Evolutionary conservation across 805 yeast genomes (phyloP).

Genomic region (Hanseniaspora nectarophila): DNA sequence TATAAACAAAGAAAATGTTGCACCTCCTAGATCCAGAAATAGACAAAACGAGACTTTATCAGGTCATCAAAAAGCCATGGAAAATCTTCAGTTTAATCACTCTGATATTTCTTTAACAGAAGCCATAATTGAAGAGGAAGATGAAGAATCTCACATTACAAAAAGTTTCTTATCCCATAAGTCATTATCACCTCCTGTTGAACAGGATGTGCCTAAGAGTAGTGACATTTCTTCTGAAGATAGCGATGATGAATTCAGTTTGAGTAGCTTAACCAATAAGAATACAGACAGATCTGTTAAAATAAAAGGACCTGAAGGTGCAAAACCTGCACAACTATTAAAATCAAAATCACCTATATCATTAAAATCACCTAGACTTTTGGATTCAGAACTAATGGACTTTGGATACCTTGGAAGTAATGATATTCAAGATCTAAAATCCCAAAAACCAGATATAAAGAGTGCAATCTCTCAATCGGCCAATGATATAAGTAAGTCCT

Average conservation of each 20-base stretch:
- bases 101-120: conserved; percentile 6
- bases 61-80: neutral
- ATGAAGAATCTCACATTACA: neutral
- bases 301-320: neutral
- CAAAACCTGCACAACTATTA: neutral
- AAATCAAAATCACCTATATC: neutral
- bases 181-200: conserved; percentile 3
- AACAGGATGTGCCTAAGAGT: neutral
- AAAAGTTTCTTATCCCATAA: neutral
- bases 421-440: neutral
- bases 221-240: neutral
- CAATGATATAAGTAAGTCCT: neutral
- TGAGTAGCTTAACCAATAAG: conserved; percentile 6
- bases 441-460: neutral
- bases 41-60: neutral
- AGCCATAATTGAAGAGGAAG: conserved; percentile 8
- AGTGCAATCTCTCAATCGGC: neutral
- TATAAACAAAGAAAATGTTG: neutral
- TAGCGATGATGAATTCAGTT: conserved; percentile 7
- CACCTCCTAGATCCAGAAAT: conserved; percentile 14
- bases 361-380: conserved; percentile 6
- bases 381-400: neutral
- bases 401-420: neutral
- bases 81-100: neutral
- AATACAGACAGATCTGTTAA: conserved; percentile 8